Conservation (phyloP, 352 stramenopile species). For the Phytophthora hibernalis region DNA sequence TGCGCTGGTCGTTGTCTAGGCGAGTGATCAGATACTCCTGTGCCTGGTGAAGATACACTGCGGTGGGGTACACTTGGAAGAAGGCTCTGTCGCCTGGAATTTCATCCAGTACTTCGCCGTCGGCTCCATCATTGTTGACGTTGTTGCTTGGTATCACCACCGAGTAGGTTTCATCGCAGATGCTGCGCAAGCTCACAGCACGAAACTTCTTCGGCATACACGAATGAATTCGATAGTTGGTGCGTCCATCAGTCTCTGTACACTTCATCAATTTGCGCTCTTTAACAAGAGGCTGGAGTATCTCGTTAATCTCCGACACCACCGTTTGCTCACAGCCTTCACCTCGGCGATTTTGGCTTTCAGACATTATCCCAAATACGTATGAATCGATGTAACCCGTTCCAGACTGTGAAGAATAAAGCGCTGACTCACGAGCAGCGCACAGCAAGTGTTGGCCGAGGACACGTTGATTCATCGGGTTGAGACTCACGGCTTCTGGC, state of each 20-base stretch:
- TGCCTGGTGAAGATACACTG: slow-evolving; percentile 93
- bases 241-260: slow-evolving; percentile 39
- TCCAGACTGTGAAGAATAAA: slow-evolving; percentile 77
- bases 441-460: slow-evolving; percentile 95
- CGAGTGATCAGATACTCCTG: slow-evolving; percentile 91
- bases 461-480: slow-evolving; percentile 88
- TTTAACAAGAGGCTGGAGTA: slow-evolving; percentile 40
- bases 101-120: slow-evolving; percentile 76
- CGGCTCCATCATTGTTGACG: slow-evolving; percentile 33
- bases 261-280: slow-evolving; percentile 56
- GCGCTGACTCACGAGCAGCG: slow-evolving; percentile 91
- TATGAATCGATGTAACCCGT: slow-evolving; percentile 71
- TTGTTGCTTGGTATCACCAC: slow-evolving; percentile 69
- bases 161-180: slow-evolving; percentile 69
- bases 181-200: slow-evolving; percentile 69
- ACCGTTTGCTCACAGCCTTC: background rate
- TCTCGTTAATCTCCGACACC: slow-evolving; percentile 14
- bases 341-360: background rate
- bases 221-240: slow-evolving; percentile 62
- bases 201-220: slow-evolving; percentile 67
- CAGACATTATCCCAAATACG: slow-evolving; percentile 52
- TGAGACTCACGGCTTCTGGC: slow-evolving; percentile 85
- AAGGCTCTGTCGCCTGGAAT: slow-evolving; percentile 89
- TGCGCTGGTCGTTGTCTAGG: slow-evolving; percentile 73
- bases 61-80: slow-evolving; percentile 92